Conservation (phyloP, 768 basidiomycete species). For the Lactarius indigo region DNA sequence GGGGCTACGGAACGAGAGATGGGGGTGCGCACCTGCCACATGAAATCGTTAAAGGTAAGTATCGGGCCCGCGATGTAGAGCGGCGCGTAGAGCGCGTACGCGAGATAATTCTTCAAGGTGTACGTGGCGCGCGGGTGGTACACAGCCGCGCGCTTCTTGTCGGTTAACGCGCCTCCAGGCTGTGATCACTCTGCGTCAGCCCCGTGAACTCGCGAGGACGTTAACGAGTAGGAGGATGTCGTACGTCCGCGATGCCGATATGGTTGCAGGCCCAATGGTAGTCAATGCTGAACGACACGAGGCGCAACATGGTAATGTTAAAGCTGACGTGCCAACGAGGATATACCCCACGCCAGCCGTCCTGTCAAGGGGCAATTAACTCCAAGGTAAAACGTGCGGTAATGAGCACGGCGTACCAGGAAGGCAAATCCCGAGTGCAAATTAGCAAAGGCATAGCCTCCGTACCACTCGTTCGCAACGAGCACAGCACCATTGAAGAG, state of each 20-base stretch:
- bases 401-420: constrained; percentile 49
- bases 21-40: constrained; percentile 68
- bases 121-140: constrained; percentile 60
- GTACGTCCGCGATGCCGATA: constrained; percentile 41
- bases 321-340: constrained; percentile 92
- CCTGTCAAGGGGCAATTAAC: constrained; percentile 39
- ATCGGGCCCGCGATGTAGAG: constrained; percentile 96
- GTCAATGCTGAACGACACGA: constrained; percentile 93
- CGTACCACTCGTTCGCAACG: constrained; percentile 69
- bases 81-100: constrained; percentile 89
- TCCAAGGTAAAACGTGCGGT: too few species aligned
- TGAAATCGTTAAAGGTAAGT: constrained; percentile 92
- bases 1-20: neutral
- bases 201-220: constrained; percentile 23
- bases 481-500: constrained; percentile 69
- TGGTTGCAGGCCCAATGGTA: constrained; percentile 74
- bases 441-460: constrained; percentile 66
- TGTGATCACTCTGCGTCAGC: neutral
- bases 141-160: constrained; percentile 58
- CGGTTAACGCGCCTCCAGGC: constrained; percentile 36
- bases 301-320: constrained; percentile 93
- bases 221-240: neutral
- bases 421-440: constrained; percentile 52
- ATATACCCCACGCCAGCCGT: constrained; percentile 66
- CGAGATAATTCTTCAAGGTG: constrained; percentile 66